These are phyloP conservation scores for Agastache rugosa DNA, from an alignment of 257 asterid species.

Conservation along the genomic window DNA sequence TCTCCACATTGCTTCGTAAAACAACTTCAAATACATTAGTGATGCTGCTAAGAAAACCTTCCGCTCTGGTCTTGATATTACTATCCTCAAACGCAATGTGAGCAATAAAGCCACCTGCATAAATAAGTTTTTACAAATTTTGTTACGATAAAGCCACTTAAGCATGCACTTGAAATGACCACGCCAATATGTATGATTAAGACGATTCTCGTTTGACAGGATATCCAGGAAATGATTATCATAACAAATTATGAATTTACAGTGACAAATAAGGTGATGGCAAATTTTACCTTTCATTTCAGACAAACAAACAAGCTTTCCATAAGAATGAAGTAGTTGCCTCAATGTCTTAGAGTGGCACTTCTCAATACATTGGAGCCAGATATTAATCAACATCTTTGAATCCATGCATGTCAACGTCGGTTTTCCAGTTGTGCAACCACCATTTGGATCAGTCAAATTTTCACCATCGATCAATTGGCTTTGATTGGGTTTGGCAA, in stretches of 20 bases:
- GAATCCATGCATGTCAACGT: conserved; percentile 59
- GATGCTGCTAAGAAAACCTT: conserved; percentile 94
- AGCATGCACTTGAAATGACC: background rate
- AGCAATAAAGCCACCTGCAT: conserved; percentile 83
- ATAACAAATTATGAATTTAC: background rate
- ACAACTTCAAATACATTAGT: conserved; percentile 83
- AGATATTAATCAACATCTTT: conserved; percentile 63
- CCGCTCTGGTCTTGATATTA: conserved; percentile 79
- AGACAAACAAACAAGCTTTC: conserved; percentile 78
- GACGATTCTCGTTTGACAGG: background rate
- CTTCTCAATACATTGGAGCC: conserved; percentile 82
- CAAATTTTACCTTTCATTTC: conserved; percentile 70
- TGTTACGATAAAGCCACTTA: background rate
- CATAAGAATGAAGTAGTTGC: conserved; percentile 77
- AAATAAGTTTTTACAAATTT: background rate
- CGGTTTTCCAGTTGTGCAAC: conserved; percentile 39
- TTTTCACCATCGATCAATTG: conserved; percentile 35
- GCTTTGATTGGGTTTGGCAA: conserved; percentile 41
- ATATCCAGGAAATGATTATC: background rate
- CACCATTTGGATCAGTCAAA: conserved; percentile 41
- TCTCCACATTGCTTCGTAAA: conserved; percentile 79
- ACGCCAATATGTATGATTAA: background rate
- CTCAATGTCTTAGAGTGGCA: conserved; percentile 92
- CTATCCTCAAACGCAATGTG: conserved; percentile 76
- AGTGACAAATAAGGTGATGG: background rate